Percentiles rank a stretch among this genome's conserved stretches.
These are phyloP conservation scores for Eucalyptus polybractea DNA, from an alignment of 345 rosid genomes.

Conservation along the genomic window DNA sequence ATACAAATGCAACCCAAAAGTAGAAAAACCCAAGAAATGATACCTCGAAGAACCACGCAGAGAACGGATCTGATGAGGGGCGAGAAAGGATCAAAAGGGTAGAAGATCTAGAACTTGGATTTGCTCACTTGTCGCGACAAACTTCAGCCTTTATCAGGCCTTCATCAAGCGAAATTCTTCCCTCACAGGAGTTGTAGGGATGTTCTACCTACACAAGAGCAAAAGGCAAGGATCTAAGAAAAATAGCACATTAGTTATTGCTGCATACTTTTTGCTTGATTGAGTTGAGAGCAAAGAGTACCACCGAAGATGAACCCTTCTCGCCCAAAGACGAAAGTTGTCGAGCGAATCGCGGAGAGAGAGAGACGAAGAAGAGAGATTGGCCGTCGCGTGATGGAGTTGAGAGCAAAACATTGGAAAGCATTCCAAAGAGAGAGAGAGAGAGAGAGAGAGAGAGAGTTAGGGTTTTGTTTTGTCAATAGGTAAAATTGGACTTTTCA, in stretches of 20 bases:
- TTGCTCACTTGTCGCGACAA: not conserved
- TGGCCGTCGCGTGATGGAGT: too few relatives aligned
- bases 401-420: too few relatives aligned
- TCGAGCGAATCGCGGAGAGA: too few relatives aligned
- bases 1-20: not conserved
- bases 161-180: not conserved
- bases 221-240: not conserved
- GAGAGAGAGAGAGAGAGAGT: too few relatives aligned
- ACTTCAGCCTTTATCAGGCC: rapidly evolving
- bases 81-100: not conserved
- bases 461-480: too few relatives aligned
- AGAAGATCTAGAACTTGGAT: not conserved
- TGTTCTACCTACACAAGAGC: not conserved
- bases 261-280: too few relatives aligned
- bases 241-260: not conserved
- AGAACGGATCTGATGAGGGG: not conserved
- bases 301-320: too few relatives aligned
- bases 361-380: too few relatives aligned
- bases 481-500: too few relatives aligned
- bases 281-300: too few relatives aligned
- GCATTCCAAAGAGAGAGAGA: too few relatives aligned
- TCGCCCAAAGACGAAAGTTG: too few relatives aligned
- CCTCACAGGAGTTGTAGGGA: not conserved
- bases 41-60: not conserved
- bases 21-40: not conserved